These are phyloP conservation scores for Ceratocystis harringtonii DNA, from an alignment of 2,329 filamentous ascomycete species.

Conservation along the genomic window DNA sequence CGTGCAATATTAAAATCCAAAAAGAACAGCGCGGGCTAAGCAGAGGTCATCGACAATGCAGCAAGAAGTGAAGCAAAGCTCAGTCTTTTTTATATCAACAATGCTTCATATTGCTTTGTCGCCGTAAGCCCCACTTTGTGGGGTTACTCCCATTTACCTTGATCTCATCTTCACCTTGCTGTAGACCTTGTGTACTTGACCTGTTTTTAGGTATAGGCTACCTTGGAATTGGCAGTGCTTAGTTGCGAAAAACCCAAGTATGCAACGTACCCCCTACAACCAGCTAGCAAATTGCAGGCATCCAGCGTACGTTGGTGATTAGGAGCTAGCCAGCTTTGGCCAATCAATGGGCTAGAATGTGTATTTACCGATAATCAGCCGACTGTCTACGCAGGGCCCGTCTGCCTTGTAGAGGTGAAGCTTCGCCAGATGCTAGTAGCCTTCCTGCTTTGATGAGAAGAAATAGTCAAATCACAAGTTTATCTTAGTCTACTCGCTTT, in stretches of 20 bases:
- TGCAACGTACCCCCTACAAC: background rate
- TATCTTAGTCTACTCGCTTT: background rate
- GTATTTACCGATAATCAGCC: constrained; percentile 12
- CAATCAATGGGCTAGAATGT: constrained; percentile 9
- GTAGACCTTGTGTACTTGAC: background rate
- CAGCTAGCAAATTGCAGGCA: constrained; percentile 13
- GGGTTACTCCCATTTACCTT: background rate
- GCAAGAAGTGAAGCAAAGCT: background rate
- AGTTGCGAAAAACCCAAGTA: background rate
- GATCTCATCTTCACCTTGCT: background rate
- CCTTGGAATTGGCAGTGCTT: background rate
- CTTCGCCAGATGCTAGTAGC: constrained; percentile 9
- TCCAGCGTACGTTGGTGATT: constrained; percentile 9
- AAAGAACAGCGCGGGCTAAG: background rate
- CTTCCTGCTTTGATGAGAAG: background rate
- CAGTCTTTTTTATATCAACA: background rate
- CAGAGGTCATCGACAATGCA: background rate
- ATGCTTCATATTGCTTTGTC: background rate
- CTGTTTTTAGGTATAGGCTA: background rate
- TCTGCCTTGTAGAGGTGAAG: constrained; percentile 11
- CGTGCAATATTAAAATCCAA: background rate
- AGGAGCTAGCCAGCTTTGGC: constrained; percentile 11
- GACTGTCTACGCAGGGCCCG: constrained; percentile 18
- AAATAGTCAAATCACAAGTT: background rate
- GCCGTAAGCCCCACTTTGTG: background rate